A percentile compares a stretch with the other conserved stretches of the same genome.
Conservation (phyloP, 805 yeast species). For the Hanseniaspora occidentalis region DNA sequence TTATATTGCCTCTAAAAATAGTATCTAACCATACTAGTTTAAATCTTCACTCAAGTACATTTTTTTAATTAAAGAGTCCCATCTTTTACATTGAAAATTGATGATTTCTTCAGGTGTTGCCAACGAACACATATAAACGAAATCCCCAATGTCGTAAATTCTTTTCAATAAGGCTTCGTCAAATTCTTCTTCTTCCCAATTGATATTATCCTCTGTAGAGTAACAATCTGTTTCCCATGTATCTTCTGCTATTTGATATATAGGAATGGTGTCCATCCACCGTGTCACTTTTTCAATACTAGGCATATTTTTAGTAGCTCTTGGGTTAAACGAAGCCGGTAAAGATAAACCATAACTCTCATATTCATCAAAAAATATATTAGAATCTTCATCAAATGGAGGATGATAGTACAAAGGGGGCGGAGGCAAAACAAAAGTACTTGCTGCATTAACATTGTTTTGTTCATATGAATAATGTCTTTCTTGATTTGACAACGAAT, state of each 20-base stretch:
- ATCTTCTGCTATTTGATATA: conserved; percentile 13
- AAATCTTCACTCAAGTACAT: conserved; percentile 6
- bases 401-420: not conserved
- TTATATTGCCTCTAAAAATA: no score
- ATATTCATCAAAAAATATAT: conserved; percentile 1
- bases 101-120: conserved; percentile 15
- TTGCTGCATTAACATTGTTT: no score
- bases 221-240: conserved; percentile 15
- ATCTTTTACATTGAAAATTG: conserved; percentile 15
- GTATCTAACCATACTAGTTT: no score
- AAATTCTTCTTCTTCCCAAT: conserved; percentile 25
- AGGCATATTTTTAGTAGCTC: conserved; percentile 50
- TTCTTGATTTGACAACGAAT: no score
- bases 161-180: conserved; percentile 9
- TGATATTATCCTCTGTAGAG: conserved; percentile 13
- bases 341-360: conserved; percentile 12
- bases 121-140: conserved; percentile 2
- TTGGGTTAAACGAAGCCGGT: conserved; percentile 46
- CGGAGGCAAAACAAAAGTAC: no score
- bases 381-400: not conserved
- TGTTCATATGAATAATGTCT: no score
- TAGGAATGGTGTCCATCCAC: conserved; percentile 49
- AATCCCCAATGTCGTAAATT: conserved; percentile 5
- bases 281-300: conserved; percentile 48
- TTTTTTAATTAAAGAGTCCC: conserved; percentile 16